These are phyloP conservation scores for Boletales sp. DNA, from an alignment of 768 basidiomycete species.

Conservation along the genomic window DNA sequence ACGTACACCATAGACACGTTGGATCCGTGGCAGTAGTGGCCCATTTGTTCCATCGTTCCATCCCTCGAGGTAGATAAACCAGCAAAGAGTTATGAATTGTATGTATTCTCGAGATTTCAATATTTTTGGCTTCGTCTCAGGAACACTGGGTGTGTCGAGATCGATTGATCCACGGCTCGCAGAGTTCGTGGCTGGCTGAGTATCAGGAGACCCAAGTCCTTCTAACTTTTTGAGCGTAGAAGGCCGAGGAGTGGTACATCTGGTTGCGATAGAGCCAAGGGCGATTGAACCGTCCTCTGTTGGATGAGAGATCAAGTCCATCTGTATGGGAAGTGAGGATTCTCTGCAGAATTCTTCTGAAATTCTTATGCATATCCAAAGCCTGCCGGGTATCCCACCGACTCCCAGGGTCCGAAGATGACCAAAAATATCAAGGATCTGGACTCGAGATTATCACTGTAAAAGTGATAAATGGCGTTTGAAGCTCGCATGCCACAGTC, in stretches of 20 bases:
- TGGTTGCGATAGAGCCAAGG: conserved; percentile 1
- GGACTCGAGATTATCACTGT: too few species aligned
- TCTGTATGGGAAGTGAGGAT: not conserved
- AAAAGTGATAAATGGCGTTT: too few species aligned
- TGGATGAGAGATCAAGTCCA: conserved; percentile 3
- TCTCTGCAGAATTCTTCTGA: not conserved
- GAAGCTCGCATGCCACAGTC: too few species aligned
- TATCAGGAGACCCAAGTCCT: not conserved
- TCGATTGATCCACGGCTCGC: too few species aligned
- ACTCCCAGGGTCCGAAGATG: too few species aligned
- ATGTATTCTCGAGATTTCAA: conserved; percentile 1
- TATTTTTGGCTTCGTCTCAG: too few species aligned
- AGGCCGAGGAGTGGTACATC: not conserved
- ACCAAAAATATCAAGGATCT: too few species aligned
- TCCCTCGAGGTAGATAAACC: conserved; percentile 51
- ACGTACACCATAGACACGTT: conserved; percentile 48
- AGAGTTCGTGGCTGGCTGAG: not conserved
- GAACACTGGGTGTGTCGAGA: not conserved
- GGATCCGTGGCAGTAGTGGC: conserved; percentile 73
- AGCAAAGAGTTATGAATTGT: conserved; percentile 35
- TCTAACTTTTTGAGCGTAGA: conserved; percentile 3
- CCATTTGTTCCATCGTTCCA: conserved; percentile 80
- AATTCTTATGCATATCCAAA: not conserved
- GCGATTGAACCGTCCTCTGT: conserved; percentile 1
- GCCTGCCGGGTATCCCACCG: too few species aligned